Evolutionary conservation across 2,329 filamentous ascomycete species (phyloP).

Genomic region (Aureobasidium sp.): DNA sequence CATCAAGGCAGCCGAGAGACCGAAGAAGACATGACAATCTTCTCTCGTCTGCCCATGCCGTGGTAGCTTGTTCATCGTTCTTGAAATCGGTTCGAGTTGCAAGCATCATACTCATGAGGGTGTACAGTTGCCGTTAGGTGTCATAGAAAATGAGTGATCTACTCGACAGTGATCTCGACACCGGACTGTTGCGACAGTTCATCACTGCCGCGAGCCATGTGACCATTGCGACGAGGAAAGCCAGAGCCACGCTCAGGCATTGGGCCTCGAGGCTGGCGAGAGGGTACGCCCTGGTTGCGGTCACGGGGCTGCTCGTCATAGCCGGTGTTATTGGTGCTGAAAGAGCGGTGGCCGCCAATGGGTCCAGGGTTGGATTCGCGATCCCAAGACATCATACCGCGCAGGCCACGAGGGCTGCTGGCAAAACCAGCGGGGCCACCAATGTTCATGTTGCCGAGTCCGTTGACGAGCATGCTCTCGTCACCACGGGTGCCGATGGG

Average conservation of each 20-base stretch:
- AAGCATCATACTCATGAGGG: conserved; percentile 14
- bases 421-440: conserved; percentile 37
- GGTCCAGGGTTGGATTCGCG: conserved; percentile 48
- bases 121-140: conserved; percentile 13
- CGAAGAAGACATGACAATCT: conserved; percentile 8
- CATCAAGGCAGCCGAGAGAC: conserved; percentile 17
- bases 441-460: conserved; percentile 53
- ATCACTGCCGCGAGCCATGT: conserved; percentile 54
- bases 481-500: conserved; percentile 51
- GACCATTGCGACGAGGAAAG: conserved; percentile 53
- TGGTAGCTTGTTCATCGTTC: conserved; percentile 11
- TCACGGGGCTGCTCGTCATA: conserved; percentile 50
- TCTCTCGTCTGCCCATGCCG: conserved; percentile 14
- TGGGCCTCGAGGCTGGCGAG: conserved; percentile 55
- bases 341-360: conserved; percentile 56
- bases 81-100: conserved; percentile 14
- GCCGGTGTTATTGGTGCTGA: conserved; percentile 49
- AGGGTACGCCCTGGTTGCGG: conserved; percentile 40
- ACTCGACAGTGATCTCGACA: conserved; percentile 57
- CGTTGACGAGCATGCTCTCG: conserved; percentile 54
- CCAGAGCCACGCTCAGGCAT: conserved; percentile 51
- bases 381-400: conserved; percentile 55
- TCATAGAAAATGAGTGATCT: conserved; percentile 21
- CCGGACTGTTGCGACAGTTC: conserved; percentile 51
- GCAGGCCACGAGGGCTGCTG: conserved; percentile 50